Evolutionary conservation across 148 eudicot genomes (phyloP).

Genomic region (Fagopyrum tataricum): DNA sequence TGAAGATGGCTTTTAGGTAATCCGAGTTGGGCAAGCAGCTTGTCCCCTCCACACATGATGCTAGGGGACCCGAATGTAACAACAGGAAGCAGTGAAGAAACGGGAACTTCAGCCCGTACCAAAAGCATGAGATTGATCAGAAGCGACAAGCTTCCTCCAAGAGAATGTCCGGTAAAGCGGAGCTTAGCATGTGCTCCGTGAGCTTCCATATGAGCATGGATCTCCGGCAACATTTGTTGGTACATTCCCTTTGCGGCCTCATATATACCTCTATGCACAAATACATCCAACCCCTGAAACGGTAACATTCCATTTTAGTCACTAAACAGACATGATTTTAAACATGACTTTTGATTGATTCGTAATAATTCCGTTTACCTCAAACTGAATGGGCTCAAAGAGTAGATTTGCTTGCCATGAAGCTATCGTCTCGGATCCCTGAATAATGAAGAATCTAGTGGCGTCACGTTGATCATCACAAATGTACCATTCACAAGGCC

Average conservation of each 20-base stretch:
- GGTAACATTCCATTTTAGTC: too few species aligned
- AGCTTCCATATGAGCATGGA: conserved; percentile 50
- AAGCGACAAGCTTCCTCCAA: conserved; percentile 87
- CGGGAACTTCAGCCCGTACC: conserved; percentile 64
- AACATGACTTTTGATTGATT: too few species aligned
- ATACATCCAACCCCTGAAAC: conserved; percentile 67
- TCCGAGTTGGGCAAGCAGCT: conserved; percentile 57
- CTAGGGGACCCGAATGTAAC: conserved; percentile 84
- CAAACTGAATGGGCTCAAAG: conserved; percentile 84
- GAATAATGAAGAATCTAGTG: conserved; percentile 82
- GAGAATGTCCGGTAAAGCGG: conserved; percentile 95
- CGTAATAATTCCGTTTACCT: too few species aligned
- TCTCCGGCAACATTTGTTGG: conserved; percentile 83
- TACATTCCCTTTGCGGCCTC: conserved; percentile 98
- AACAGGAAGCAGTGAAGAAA: conserved; percentile 76
- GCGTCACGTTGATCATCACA: conserved; percentile 81
- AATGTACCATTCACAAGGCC: conserved; percentile 93
- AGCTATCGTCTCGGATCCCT: conserved; percentile 92
- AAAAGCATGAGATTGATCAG: conserved; percentile 82
- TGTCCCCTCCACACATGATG: conserved; percentile 95
- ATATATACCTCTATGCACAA: conserved; percentile 95
- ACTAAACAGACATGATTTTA: too few species aligned
- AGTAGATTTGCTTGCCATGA: conserved; percentile 98
- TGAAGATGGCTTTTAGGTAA: conserved; percentile 78
- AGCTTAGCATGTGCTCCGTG: conserved; percentile 68